A percentile compares a stretch with the other conserved stretches of the same genome.
Evolutionary conservation across 805 yeast genomes (phyloP).

Genomic region (Pichia manshurica): DNA sequence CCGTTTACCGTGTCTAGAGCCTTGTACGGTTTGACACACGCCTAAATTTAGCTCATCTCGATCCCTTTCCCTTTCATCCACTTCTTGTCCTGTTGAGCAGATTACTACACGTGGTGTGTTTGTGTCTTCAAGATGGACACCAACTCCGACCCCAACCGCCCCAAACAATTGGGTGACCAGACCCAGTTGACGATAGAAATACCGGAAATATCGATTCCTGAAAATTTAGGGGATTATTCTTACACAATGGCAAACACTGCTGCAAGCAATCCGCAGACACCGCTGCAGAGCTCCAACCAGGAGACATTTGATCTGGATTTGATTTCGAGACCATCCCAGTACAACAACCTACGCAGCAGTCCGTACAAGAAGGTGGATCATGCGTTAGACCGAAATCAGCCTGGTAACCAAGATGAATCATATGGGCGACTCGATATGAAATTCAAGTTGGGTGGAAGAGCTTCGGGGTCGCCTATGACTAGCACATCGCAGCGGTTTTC

Average conservation of each 20-base stretch:
- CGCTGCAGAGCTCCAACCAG: not conserved
- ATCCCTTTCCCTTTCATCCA: no score
- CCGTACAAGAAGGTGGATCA: no score
- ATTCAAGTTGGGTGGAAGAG: constrained; percentile 22
- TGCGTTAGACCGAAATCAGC: not conserved
- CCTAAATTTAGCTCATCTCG: no score
- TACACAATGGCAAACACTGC: not conserved
- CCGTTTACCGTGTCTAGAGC: no score
- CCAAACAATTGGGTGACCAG: no score
- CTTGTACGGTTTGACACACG: no score
- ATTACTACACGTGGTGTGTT: no score
- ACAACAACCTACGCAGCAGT: not conserved
- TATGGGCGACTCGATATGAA: constrained; percentile 25
- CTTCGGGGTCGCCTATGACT: constrained; percentile 13
- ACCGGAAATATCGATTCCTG: constrained; percentile 19
- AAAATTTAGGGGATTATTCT: not conserved
- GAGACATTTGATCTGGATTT: constrained; percentile 1
- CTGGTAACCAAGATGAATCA: constrained; percentile 14
- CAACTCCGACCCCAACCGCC: no score
- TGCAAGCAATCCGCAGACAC: not conserved
- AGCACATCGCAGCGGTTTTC: constrained; percentile 9
- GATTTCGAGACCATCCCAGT: not conserved
- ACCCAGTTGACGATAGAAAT: constrained; percentile 18
- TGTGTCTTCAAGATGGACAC: no score
- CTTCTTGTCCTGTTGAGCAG: no score